Percentiles rank a stretch among this genome's conserved stretches.
phyloP scores from a whole-genome alignment of 352 stramenopile species.

The Globisporangium nunn region DNA sequence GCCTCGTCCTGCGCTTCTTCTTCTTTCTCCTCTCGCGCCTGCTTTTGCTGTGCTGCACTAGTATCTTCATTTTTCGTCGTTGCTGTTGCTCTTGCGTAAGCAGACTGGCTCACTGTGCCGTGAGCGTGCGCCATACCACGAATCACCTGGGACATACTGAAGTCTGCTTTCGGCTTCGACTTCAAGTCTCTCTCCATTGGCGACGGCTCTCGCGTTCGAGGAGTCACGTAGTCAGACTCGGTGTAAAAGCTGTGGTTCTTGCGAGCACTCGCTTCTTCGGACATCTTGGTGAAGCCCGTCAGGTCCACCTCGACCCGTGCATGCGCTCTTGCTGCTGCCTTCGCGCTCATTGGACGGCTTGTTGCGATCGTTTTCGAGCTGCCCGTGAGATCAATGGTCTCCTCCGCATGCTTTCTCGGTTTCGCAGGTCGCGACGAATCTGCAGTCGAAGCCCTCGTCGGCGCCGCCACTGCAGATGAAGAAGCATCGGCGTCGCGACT shows the following conservation, averaged over 20 bases:
- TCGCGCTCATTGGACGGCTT: constrained; percentile 45
- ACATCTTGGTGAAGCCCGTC: constrained; percentile 29
- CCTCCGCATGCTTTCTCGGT: constrained; percentile 10
- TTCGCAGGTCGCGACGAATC: constrained; percentile 22
- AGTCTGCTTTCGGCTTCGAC: constrained; percentile 23
- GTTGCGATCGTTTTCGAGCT: not conserved
- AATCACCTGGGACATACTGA: constrained; percentile 62
- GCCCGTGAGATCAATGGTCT: constrained; percentile 14
- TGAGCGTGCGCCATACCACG: constrained; percentile 53
- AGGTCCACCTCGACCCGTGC: constrained; percentile 33
- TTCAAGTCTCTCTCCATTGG: constrained; percentile 16
- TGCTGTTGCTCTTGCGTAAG: not conserved
- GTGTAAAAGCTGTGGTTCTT: constrained; percentile 72
- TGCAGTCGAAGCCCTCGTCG: not conserved
- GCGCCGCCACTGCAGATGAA: not conserved
- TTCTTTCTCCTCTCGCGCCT: constrained; percentile 13
- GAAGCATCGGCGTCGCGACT: constrained; percentile 1
- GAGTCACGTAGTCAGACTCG: constrained; percentile 42
- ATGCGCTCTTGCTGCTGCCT: constrained; percentile 50
- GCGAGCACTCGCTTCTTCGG: constrained; percentile 30
- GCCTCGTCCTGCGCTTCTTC: constrained; percentile 45
- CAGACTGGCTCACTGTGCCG: constrained; percentile 14
- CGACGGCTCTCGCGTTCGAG: constrained; percentile 15
- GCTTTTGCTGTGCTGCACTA: not conserved
- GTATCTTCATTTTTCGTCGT: constrained; percentile 1